phyloP scores from a whole-genome alignment of 495 filamentous ascomycete species.

The Chaetomium tenue region DNA sequence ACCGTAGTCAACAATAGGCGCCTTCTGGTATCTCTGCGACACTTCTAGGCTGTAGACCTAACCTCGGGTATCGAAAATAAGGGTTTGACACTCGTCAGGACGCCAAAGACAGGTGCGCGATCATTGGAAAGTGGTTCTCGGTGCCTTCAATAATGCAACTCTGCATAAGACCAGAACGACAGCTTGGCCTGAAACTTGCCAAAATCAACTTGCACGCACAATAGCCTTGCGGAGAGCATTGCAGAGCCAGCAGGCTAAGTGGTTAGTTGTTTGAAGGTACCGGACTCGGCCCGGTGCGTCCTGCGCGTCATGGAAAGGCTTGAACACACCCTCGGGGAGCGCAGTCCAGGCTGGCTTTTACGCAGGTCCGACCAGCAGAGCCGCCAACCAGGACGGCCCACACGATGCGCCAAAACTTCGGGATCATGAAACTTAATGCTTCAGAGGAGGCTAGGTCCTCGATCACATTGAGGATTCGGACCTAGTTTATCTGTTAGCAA shows the following conservation, averaged over 20 bases:
- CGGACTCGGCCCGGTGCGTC: neutral
- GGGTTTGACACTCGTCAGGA: constrained; percentile 17
- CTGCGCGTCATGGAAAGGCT: constrained; percentile 28
- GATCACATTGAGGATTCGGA: neutral
- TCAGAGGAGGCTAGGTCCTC: neutral
- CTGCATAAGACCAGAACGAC: neutral
- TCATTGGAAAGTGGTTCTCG: neutral
- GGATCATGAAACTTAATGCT: constrained; percentile 8
- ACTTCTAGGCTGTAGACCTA: neutral
- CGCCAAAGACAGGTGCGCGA: neutral
- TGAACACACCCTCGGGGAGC: constrained; percentile 24
- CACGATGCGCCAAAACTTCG: constrained; percentile 16
- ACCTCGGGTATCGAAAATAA: neutral
- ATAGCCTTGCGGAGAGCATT: constrained; percentile 9
- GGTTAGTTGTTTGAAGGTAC: neutral
- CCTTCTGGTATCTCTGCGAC: neutral
- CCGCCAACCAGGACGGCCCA: constrained; percentile 22
- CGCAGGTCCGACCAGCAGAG: constrained; percentile 28
- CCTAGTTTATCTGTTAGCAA: constrained; percentile 20
- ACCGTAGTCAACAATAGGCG: neutral
- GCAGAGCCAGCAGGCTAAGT: constrained; percentile 2
- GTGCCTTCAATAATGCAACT: neutral
- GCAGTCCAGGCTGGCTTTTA: constrained; percentile 22
- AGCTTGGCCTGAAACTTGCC: neutral
- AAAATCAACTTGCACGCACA: neutral